phyloP scores from a whole-genome alignment of 768 basidiomycete genomes.

The Asterophora lycoperdoides region DNA sequence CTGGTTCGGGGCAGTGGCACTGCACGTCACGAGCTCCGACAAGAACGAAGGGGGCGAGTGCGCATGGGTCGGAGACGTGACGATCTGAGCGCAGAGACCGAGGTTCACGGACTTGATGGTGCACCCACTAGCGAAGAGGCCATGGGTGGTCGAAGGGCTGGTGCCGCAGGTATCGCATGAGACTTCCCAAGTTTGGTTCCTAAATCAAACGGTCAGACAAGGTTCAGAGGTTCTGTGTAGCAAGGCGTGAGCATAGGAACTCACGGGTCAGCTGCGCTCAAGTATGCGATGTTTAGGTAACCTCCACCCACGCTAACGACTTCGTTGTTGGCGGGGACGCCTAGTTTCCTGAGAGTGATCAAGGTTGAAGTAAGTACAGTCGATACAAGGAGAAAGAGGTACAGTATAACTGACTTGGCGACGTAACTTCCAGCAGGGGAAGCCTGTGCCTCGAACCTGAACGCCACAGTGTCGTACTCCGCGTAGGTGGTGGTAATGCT shows the following conservation, averaged over 20 bases:
- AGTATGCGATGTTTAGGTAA: conserved; percentile 2
- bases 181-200: conserved; percentile 12
- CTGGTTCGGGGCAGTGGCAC: conserved; percentile 4
- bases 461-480: conserved; percentile 2
- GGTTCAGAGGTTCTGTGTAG: too few relatives aligned
- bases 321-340: conserved; percentile 6
- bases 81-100: conserved; percentile 9
- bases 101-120: conserved; percentile 7
- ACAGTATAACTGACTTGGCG: conserved; percentile 4
- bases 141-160: conserved; percentile 8
- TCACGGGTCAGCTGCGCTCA: conserved; percentile 6
- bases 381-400: neutral
- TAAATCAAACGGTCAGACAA: neutral
- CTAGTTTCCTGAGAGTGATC: conserved; percentile 2
- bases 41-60: conserved; percentile 9
- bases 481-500: conserved; percentile 9
- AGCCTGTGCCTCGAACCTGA: conserved; percentile 8
- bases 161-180: conserved; percentile 9
- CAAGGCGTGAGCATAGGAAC: neutral
- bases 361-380: neutral
- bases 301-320: conserved; percentile 6
- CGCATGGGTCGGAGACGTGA: conserved; percentile 4
- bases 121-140: conserved; percentile 8
- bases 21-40: conserved; percentile 3
- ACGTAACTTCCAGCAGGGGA: neutral